Percentiles rank a stretch among this genome's conserved stretches.
These are phyloP conservation scores for Rhodotorula kratochvilovae DNA, from an alignment of 768 basidiomycete genomes.

Conservation along the genomic window DNA sequence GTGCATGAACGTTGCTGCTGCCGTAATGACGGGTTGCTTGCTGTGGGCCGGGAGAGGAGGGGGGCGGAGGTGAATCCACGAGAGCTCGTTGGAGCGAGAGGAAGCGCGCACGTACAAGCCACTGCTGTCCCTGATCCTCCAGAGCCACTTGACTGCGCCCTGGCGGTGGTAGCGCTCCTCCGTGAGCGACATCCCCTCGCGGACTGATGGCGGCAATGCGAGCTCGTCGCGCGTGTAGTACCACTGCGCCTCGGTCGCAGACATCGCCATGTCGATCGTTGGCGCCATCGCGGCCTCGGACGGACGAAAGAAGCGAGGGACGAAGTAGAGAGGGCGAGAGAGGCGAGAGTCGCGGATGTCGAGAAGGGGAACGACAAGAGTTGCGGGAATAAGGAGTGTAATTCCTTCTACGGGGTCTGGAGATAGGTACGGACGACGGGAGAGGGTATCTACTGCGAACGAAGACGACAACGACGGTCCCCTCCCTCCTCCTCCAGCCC, in stretches of 20 bases:
- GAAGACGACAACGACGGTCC: neutral
- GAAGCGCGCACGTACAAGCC: neutral
- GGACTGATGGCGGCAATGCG: conserved; percentile 41
- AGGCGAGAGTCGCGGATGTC: neutral
- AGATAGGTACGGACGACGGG: no score
- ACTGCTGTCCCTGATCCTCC: neutral
- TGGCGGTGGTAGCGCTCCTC: conserved; percentile 4
- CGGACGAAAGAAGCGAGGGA: neutral
- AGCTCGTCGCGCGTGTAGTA: conserved; percentile 40
- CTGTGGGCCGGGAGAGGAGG: neutral
- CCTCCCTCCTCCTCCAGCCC: no score
- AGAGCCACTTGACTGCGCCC: neutral
- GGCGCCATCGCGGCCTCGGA: neutral
- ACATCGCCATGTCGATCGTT: neutral
- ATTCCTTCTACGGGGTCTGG: neutral
- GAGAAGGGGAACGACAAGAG: no score
- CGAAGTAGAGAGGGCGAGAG: neutral
- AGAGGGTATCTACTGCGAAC: neutral
- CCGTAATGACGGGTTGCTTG: conserved; percentile 35
- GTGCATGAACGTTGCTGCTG: conserved; percentile 44
- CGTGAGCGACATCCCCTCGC: conserved; percentile 28
- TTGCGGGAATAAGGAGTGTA: neutral
- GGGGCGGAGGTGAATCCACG: no score
- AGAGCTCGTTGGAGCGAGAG: neutral
- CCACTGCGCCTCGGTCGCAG: conserved; percentile 45